These are phyloP conservation scores for Hydnum rufescens DNA, from an alignment of 768 basidiomycete species.

Conservation along the genomic window DNA sequence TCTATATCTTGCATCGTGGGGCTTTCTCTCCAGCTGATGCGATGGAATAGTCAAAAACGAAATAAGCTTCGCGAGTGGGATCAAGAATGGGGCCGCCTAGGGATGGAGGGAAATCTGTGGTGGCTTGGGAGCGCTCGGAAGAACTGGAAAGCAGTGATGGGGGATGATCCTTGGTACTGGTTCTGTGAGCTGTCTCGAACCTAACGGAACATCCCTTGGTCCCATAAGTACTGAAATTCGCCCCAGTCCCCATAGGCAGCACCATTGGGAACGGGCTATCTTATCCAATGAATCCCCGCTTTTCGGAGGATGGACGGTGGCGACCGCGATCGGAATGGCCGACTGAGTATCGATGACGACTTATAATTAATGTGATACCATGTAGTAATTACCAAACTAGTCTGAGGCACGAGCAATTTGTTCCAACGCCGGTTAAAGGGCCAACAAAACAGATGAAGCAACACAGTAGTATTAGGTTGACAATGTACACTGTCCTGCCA, in stretches of 20 bases:
- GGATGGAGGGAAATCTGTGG: slow-evolving; percentile 73
- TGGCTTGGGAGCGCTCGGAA: slow-evolving; percentile 41
- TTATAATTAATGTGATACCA: too few relatives aligned
- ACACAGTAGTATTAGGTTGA: too few relatives aligned
- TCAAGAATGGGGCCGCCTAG: slow-evolving; percentile 58
- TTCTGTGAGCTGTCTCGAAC: slow-evolving; percentile 37
- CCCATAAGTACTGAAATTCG: not conserved
- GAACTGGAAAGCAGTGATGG: slow-evolving; percentile 78
- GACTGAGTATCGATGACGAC: slow-evolving; percentile 36
- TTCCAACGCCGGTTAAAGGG: too few relatives aligned
- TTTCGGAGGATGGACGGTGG: slow-evolving; percentile 49
- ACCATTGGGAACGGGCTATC: slow-evolving; percentile 36
- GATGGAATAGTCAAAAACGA: slow-evolving; percentile 11
- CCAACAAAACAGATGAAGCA: too few relatives aligned
- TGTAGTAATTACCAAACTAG: too few relatives aligned
- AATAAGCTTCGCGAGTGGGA: slow-evolving; percentile 34
- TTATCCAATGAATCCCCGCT: slow-evolving; percentile 54
- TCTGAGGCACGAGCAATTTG: too few relatives aligned
- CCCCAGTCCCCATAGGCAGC: slow-evolving; percentile 31
- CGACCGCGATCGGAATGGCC: slow-evolving; percentile 53
- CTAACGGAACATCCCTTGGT: not conserved
- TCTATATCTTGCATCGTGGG: not conserved
- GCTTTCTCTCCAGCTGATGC: slow-evolving; percentile 33
- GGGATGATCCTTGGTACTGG: slow-evolving; percentile 46
- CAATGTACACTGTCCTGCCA: too few relatives aligned